These are phyloP conservation scores for Metschnikowia kunwiensis DNA, from an alignment of 805 yeast genomes.

Conservation along the genomic window DNA sequence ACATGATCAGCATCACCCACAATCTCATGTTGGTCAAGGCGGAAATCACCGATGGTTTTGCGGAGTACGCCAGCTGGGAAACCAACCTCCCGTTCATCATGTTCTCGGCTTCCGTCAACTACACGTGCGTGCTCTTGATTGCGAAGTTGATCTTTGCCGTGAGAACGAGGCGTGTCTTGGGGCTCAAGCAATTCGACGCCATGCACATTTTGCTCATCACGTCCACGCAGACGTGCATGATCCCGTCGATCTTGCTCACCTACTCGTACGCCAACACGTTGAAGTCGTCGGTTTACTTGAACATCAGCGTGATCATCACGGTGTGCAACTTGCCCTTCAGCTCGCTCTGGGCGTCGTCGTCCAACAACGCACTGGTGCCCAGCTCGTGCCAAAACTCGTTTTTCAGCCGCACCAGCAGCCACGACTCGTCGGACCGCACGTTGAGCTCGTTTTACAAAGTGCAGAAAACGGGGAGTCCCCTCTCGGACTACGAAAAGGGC, in stretches of 20 bases:
- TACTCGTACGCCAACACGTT: constrained; percentile 39
- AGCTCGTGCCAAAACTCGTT: constrained; percentile 18
- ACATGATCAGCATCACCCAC: constrained; percentile 50
- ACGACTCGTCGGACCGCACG: constrained; percentile 7
- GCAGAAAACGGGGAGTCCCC: constrained; percentile 8
- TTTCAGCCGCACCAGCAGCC: constrained; percentile 12
- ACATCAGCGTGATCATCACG: constrained; percentile 58
- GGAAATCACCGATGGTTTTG: constrained; percentile 1
- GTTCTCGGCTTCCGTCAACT: constrained; percentile 64
- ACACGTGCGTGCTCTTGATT: constrained; percentile 58
- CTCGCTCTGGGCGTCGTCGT: constrained; percentile 82
- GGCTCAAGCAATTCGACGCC: constrained; percentile 77
- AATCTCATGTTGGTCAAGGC: constrained; percentile 28
- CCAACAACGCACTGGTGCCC: constrained; percentile 43
- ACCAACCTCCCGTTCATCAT: constrained; percentile 55
- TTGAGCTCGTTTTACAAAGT: constrained; percentile 5
- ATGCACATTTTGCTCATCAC: constrained; percentile 78
- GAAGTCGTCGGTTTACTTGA: constrained; percentile 38
- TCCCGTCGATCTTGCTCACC: constrained; percentile 71
- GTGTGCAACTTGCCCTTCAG: constrained; percentile 77
- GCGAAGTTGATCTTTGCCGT: constrained; percentile 69
- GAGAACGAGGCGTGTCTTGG: constrained; percentile 68
- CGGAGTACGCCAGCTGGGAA: constrained; percentile 36
- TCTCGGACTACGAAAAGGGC: constrained; percentile 12
- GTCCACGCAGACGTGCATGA: constrained; percentile 75